phyloP scores from a whole-genome alignment of 495 filamentous ascomycete species.

The Penicillium waksmanii region DNA sequence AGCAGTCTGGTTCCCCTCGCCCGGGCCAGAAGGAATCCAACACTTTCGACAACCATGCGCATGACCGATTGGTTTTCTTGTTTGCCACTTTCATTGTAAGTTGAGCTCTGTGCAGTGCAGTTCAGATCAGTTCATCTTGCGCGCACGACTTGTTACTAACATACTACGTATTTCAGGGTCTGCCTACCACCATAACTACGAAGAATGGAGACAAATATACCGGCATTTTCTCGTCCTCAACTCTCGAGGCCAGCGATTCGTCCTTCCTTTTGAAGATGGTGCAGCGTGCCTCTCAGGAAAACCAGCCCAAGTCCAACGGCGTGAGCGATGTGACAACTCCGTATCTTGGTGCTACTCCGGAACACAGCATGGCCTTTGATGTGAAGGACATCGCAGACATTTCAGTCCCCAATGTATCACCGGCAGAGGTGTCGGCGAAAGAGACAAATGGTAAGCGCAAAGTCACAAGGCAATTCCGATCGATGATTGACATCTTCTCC shows the following conservation, averaged over 20 bases:
- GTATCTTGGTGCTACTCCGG: conserved; percentile 63
- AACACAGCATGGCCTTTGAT: conserved; percentile 78
- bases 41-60: conserved; percentile 63
- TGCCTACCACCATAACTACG: conserved; percentile 66
- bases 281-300: conserved; percentile 58
- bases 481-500: background rate
- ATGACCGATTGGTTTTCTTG: conserved; percentile 67
- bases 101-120: conserved; percentile 14
- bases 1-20: conserved; percentile 46
- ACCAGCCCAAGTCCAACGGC: conserved; percentile 60
- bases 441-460: conserved; percentile 69
- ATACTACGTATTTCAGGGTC: conserved; percentile 56
- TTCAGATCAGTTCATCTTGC: too few species aligned
- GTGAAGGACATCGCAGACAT: conserved; percentile 75
- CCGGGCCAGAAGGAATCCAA: conserved; percentile 53
- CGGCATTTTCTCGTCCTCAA: conserved; percentile 67
- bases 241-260: conserved; percentile 59
- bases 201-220: conserved; percentile 73
- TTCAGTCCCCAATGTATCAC: conserved; percentile 58
- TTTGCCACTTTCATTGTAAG: conserved; percentile 67
- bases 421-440: conserved; percentile 55
- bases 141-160: conserved; percentile 18
- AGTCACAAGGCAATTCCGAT: conserved; percentile 5
- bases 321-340: conserved; percentile 50
- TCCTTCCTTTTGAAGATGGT: conserved; percentile 83